A percentile compares a stretch with the other conserved stretches of the same genome.
Evolutionary conservation across 257 asterid genomes (phyloP).

Genomic region (Nicotiana benthamiana): DNA sequence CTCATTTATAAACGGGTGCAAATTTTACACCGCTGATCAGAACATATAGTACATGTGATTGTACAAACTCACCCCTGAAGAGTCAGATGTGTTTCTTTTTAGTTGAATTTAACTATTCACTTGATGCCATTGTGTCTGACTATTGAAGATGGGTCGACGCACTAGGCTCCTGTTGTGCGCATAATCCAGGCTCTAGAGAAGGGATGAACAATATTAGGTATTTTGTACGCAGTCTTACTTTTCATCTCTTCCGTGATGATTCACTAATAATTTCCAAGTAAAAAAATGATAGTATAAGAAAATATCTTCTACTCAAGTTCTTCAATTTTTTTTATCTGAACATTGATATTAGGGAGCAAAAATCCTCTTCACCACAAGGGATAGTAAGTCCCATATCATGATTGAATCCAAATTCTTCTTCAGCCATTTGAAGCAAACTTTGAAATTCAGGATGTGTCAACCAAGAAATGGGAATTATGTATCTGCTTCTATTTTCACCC

Average conservation of each 20-base stretch:
- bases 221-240: not conserved
- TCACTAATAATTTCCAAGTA: not conserved
- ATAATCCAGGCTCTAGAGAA: not conserved
- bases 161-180: not conserved
- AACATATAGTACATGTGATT: not conserved
- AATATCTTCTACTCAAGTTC: not conserved
- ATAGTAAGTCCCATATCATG: slow-evolving; percentile 5
- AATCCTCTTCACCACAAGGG: slow-evolving; percentile 4
- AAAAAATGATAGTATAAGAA: too few species aligned
- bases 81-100: not conserved
- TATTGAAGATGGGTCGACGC: too few species aligned
- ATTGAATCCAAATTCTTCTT: not conserved
- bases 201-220: too few species aligned
- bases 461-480: not conserved
- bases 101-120: too few species aligned
- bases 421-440: not conserved
- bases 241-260: too few species aligned
- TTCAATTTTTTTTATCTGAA: not conserved
- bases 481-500: too few species aligned
- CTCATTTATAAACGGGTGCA: not conserved
- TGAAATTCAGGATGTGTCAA: not conserved
- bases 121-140: too few species aligned
- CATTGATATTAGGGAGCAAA: not conserved
- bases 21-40: not conserved
- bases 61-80: not conserved